A percentile compares a stretch with the other conserved stretches of the same genome.
phyloP scores from a whole-genome alignment of 176 grass and related monocot species.

The Ananas comosus region DNA sequence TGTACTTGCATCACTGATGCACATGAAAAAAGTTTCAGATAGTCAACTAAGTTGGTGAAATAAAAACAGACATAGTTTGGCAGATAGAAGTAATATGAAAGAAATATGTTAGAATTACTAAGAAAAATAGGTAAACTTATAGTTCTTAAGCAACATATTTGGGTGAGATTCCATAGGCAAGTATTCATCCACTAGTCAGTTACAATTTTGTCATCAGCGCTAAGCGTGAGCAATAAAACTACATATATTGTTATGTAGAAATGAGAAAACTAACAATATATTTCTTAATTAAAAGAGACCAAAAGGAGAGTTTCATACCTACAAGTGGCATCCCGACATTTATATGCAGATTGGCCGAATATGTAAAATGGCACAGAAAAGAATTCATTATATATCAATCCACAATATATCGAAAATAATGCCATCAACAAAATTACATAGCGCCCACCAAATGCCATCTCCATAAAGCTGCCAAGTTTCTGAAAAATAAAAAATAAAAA shows the following conservation, averaged over 20 bases:
- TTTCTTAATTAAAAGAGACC: neutral
- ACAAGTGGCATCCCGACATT: constrained; percentile 68
- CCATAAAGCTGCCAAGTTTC: constrained; percentile 97
- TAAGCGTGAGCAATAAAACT: too few species aligned
- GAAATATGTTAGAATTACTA: neutral
- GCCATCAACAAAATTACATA: constrained; percentile 99
- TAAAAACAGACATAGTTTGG: constrained; percentile 7
- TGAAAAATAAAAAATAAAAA: constrained; percentile 23
- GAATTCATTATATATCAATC: constrained; percentile 97
- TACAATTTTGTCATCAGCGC: too few species aligned
- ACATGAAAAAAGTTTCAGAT: constrained; percentile 21
- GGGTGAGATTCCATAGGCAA: too few species aligned
- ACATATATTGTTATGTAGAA: neutral
- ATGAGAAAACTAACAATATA: neutral
- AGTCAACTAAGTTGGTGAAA: neutral
- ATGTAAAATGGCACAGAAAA: constrained; percentile 98
- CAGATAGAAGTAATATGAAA: neutral
- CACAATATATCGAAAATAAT: constrained; percentile 99
- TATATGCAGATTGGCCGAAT: constrained; percentile 94
- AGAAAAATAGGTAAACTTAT: neutral
- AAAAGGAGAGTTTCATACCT: constrained; percentile 38
- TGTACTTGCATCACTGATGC: constrained; percentile 67
- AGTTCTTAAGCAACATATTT: too few species aligned
- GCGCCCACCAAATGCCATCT: constrained; percentile 97
- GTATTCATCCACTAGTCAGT: too few species aligned